Percentiles rank a stretch among this genome's conserved stretches.
Evolutionary conservation across 345 rosid genomes (phyloP).

Genomic region (Psidium friedrichsthalianum): DNA sequence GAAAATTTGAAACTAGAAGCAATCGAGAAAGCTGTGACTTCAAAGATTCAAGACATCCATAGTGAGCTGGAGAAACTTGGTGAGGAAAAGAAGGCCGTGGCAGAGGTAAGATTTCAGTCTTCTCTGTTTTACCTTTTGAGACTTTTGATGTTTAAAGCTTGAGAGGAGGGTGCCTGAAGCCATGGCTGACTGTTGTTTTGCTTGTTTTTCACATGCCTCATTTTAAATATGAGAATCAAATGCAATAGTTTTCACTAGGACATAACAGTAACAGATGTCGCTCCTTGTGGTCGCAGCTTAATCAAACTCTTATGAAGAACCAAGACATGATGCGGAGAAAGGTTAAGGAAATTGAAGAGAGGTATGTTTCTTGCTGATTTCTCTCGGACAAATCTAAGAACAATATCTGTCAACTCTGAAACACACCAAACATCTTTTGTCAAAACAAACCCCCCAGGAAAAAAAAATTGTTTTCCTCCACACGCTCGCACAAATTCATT

Average conservation of each 20-base stretch:
- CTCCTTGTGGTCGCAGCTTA: conserved; percentile 25
- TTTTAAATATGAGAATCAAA: background rate
- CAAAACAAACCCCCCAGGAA: no score
- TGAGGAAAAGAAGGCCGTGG: conserved; percentile 50
- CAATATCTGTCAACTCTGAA: background rate
- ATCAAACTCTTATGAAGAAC: conserved; percentile 57
- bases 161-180: background rate
- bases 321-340: conserved; percentile 52
- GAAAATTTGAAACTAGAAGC: conserved; percentile 49
- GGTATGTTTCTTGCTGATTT: conserved; percentile 25
- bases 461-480: no score
- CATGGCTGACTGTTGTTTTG: background rate
- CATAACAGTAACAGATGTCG: background rate
- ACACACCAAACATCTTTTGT: background rate
- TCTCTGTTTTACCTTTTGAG: background rate
- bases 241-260: background rate
- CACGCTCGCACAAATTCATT: no score
- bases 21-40: conserved; percentile 52
- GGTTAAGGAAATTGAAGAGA: conserved; percentile 70
- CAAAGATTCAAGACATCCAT: conserved; percentile 54
- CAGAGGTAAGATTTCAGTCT: conserved; percentile 34
- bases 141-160: background rate
- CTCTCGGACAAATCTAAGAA: background rate
- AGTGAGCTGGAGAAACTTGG: conserved; percentile 47
- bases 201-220: background rate